Evolutionary conservation across 768 basidiomycete genomes (phyloP).

Genomic region (Auriscalpium microsporum): DNA sequence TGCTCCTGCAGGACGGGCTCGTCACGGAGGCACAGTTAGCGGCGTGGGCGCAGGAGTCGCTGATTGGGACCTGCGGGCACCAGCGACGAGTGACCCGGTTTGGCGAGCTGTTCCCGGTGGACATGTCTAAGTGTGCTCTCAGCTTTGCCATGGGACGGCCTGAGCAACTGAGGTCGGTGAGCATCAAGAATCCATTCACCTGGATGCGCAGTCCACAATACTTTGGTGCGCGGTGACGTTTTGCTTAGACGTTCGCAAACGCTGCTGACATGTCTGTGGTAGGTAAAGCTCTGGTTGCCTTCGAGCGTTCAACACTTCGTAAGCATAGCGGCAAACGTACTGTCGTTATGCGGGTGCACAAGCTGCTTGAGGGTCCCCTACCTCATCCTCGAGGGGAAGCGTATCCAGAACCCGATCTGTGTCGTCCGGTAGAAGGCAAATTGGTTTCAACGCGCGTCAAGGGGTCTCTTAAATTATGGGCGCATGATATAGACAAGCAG

Average conservation of each 20-base stretch:
- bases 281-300: not conserved
- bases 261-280: not conserved
- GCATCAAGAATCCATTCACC: not conserved
- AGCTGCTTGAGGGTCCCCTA: not conserved
- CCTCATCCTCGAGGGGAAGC: not conserved
- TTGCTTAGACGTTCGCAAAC: not conserved
- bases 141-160: not conserved
- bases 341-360: not conserved
- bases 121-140: not conserved
- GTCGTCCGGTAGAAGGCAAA: not conserved
- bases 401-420: not conserved
- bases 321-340: not conserved
- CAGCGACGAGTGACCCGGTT: not conserved
- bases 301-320: not conserved
- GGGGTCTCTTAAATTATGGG: no score
- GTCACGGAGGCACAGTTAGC: not conserved
- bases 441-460: not conserved
- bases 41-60: not conserved
- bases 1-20: not conserved
- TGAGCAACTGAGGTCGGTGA: not conserved
- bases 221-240: not conserved
- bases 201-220: not conserved
- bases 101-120: not conserved
- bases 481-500: no score
- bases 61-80: no score